phyloP scores from a whole-genome alignment of 345 rosid genomes.

The Murraya koenigii region DNA sequence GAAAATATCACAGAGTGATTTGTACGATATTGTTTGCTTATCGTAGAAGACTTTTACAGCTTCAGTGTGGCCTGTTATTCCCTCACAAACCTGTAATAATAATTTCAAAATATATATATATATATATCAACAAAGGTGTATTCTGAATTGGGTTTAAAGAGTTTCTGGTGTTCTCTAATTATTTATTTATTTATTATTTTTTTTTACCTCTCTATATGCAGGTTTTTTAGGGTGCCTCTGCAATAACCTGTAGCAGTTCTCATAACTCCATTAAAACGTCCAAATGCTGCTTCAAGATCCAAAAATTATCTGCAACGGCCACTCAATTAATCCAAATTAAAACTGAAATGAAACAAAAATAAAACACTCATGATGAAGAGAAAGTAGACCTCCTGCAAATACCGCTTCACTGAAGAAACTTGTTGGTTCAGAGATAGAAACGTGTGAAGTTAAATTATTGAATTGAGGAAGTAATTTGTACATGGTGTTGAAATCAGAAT shows the following conservation, averaged over 20 bases:
- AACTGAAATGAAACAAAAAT: neutral
- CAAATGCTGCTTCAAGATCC: slow-evolving; percentile 24
- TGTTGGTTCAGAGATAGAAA: neutral
- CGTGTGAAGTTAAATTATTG: neutral
- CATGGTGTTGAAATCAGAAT: neutral
- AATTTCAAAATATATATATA: neutral
- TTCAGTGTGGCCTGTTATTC: slow-evolving; percentile 25
- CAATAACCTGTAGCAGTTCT: slow-evolving; percentile 21
- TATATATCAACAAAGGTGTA: neutral
- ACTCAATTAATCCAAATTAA: neutral
- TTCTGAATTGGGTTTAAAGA: neutral
- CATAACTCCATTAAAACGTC: slow-evolving; percentile 16
- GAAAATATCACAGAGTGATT: slow-evolving; percentile 22
- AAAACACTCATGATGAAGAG: too few species aligned
- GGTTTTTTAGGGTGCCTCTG: slow-evolving; percentile 21
- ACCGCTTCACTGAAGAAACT: slow-evolving; percentile 16
- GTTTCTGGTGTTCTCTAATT: neutral
- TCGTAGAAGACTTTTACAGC: slow-evolving; percentile 19
- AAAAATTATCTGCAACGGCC: slow-evolving; percentile 7
- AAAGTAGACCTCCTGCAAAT: slow-evolving; percentile 20
- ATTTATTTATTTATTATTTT: too few species aligned
- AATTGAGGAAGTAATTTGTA: slow-evolving; percentile 12
- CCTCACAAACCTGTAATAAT: slow-evolving; percentile 15
- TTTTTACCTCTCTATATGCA: slow-evolving; percentile 4
- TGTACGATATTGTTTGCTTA: slow-evolving; percentile 8